Evolutionary conservation across 1,139 yeast genomes (phyloP).

Genomic region (Blastobotrys elegans): DNA sequence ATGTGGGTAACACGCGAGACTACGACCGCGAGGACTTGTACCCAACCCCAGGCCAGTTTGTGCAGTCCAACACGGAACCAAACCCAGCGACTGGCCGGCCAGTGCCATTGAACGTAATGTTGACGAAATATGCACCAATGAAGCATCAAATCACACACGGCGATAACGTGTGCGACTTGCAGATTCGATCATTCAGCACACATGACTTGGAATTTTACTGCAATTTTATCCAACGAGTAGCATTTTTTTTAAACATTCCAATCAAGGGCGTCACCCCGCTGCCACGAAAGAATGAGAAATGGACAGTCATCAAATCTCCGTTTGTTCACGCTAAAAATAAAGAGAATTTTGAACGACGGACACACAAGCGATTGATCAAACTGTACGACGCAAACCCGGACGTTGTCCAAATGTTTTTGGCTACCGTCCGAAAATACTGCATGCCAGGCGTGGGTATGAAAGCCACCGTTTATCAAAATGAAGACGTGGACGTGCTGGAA

Average conservation of each 20-base stretch:
- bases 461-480: constrained; percentile 62
- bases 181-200: constrained; percentile 67
- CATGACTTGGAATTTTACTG: constrained; percentile 68
- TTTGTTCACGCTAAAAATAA: constrained; percentile 93
- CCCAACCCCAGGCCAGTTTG: constrained; percentile 24
- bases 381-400: constrained; percentile 87
- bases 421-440: constrained; percentile 73
- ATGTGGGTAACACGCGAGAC: constrained; percentile 22
- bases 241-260: constrained; percentile 85
- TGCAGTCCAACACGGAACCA: constrained; percentile 25
- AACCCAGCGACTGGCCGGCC: constrained; percentile 42
- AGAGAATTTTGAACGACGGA: constrained; percentile 88
- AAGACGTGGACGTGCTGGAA: constrained; percentile 40
- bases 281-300: constrained; percentile 72
- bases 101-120: constrained; percentile 75
- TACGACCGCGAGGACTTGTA: constrained; percentile 22
- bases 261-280: constrained; percentile 63
- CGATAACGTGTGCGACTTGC: constrained; percentile 58
- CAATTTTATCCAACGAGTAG: constrained; percentile 86
- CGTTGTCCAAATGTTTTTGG: constrained; percentile 74
- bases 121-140: constrained; percentile 78
- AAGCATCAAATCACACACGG: constrained; percentile 65
- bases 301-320: constrained; percentile 92
- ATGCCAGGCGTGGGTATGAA: constrained; percentile 79
- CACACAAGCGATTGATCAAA: constrained; percentile 65